These are phyloP conservation scores for Lithohypha guttulata DNA, from an alignment of 2,329 filamentous ascomycete species.

Conservation along the genomic window DNA sequence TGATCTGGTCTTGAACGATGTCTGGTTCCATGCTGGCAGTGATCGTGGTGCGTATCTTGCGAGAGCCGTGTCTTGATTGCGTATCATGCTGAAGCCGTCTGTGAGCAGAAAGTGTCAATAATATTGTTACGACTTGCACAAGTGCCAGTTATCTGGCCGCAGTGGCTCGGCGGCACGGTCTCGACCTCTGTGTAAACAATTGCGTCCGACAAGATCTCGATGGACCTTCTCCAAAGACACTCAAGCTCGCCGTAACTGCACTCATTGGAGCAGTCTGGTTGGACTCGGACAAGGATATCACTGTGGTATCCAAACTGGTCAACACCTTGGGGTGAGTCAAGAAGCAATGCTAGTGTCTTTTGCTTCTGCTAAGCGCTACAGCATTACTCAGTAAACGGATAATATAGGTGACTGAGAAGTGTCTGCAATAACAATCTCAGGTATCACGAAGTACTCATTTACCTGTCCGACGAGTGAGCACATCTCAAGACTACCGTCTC, in stretches of 20 bases:
- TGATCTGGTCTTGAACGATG: not conserved
- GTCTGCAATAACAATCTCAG: too few species aligned
- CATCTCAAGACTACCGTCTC: too few species aligned
- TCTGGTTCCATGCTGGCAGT: constrained; percentile 3
- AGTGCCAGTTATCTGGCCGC: too few species aligned
- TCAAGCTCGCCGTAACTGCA: constrained; percentile 3
- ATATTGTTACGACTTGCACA: too few species aligned
- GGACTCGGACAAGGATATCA: constrained; percentile 2
- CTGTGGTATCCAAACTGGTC: not conserved
- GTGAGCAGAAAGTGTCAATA: too few species aligned
- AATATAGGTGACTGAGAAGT: too few species aligned
- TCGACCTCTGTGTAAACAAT: not conserved
- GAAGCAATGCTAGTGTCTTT: not conserved
- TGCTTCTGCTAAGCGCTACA: not conserved
- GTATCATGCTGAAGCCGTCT: not conserved
- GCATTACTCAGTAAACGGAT: too few species aligned
- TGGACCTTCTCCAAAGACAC: not conserved
- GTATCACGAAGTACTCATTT: too few species aligned
- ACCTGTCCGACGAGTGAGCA: too few species aligned
- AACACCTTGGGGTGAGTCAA: not conserved
- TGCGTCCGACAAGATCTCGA: not conserved
- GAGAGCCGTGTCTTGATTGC: not conserved
- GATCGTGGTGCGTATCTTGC: not conserved
- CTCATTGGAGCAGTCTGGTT: constrained; percentile 5
- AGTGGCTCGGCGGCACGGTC: not conserved